These are phyloP conservation scores for Lasiosphaeria miniovina DNA, from an alignment of 495 filamentous ascomycete species.

Conservation along the genomic window DNA sequence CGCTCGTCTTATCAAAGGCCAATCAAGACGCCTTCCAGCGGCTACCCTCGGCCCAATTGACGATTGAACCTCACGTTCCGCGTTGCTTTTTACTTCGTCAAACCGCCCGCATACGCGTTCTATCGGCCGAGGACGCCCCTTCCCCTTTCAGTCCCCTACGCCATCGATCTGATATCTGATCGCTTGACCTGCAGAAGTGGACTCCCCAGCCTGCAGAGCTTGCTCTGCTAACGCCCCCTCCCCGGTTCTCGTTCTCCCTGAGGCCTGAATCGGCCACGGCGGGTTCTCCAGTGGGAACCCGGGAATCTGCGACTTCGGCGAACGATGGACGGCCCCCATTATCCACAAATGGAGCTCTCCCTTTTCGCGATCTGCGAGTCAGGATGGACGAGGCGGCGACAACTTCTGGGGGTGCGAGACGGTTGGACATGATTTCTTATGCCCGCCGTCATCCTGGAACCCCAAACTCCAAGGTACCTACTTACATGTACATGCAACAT, in stretches of 20 bases:
- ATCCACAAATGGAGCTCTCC: too few relatives aligned
- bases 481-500: too few relatives aligned
- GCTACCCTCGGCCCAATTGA: slow-evolving; percentile 29
- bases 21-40: slow-evolving; percentile 22
- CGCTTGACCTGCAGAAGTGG: background rate
- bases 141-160: background rate
- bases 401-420: too few relatives aligned
- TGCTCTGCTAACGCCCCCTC: background rate
- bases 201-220: background rate
- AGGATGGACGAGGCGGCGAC: too few relatives aligned
- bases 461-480: too few relatives aligned
- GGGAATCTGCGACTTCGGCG: background rate
- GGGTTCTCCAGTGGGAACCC: background rate
- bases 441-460: too few relatives aligned
- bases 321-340: too few relatives aligned
- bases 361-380: too few relatives aligned
- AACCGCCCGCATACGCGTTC: slow-evolving; percentile 5
- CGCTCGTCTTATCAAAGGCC: too few relatives aligned
- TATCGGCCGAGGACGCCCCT: background rate
- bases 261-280: background rate
- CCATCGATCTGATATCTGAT: background rate
- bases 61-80: slow-evolving; percentile 14
- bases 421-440: too few relatives aligned
- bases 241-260: too few relatives aligned
- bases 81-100: slow-evolving; percentile 1